Evolutionary conservation across 192 early-diverging fungal genomes (phyloP), one percentile per base, ranked within the genome.

Genomic region (Backusella macrospora): DNA sequence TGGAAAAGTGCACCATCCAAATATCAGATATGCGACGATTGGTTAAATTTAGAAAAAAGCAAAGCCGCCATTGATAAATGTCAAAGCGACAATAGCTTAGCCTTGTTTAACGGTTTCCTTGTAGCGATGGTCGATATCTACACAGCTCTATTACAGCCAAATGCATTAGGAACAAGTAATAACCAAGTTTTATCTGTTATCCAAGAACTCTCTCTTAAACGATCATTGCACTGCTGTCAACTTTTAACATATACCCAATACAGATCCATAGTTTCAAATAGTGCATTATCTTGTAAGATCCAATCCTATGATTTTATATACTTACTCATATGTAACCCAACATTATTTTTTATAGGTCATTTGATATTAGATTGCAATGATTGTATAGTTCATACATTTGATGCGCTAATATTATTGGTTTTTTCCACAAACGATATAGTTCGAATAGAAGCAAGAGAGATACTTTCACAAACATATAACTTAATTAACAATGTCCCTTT

Each of bases 161-260:
- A 23, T 10, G 8, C 52, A 12, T 10, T 59, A 26, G 52, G 52
- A 26, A 59, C 52, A 59, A 59, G 23, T 21, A 59, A 59, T 10
- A 12, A 26, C 26, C 52, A 59, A n/a, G 13, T 59, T 23, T 23
- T 59, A 59, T 59, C 52, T 59, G 21, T 59, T 12, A 21, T 59
- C 52, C 52, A 59, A 59, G 52, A 59, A 12, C 23, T 59, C 26
- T 59, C 52, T 10, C 52, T 59, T 26, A 12, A 2, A 59, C 52
- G 52, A 26, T 59, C 52, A 29, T 4, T 59, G 13, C 3, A 59
- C 3, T 26, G 52, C 1, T 59, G 52, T 8, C 21, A 29, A 9
- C 52, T 59, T 59, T 59, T 59, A 59, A 59, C 26, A 4, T 59
- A 59, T 23, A 23, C 52, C 9, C 52, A 59, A 59, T 59, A 26